A percentile compares a stretch with the other conserved stretches of the same genome.
Evolutionary conservation across 306 rosid species (phyloP).

Genomic region (Prunus mira): DNA sequence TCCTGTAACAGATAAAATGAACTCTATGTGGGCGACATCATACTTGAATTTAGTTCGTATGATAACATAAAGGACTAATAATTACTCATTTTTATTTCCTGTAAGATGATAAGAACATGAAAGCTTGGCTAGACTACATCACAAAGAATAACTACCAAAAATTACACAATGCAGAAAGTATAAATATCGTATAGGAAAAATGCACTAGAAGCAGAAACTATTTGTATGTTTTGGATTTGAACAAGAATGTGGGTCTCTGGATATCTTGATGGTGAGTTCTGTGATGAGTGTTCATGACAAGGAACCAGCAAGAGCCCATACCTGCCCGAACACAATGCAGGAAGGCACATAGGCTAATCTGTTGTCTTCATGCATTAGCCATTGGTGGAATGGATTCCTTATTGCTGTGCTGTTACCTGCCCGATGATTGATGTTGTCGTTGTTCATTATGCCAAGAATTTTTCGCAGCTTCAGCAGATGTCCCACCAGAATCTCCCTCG

Average conservation of each 20-base stretch:
- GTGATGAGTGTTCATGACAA: conserved; percentile 21
- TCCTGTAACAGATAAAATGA: background rate
- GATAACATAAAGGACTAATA: background rate
- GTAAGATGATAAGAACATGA: conserved; percentile 25
- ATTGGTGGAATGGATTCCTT: conserved; percentile 1
- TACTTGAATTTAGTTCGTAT: background rate
- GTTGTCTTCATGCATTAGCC: conserved; percentile 1
- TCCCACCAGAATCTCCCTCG: conserved; percentile 54
- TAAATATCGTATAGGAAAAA: conserved; percentile 29
- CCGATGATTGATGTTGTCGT: conserved; percentile 34
- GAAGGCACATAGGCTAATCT: conserved; percentile 2
- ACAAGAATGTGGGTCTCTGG: conserved; percentile 15
- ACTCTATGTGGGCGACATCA: background rate
- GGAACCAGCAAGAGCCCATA: conserved; percentile 17
- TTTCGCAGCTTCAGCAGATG: conserved; percentile 72
- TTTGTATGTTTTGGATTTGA: conserved; percentile 17
- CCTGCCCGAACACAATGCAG: background rate
- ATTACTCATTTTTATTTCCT: conserved; percentile 37
- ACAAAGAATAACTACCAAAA: conserved; percentile 34
- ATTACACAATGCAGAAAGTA: conserved; percentile 35
- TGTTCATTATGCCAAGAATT: conserved; percentile 87
- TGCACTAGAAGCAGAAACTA: conserved; percentile 8
- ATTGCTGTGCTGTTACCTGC: conserved; percentile 13
- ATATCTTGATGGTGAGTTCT: conserved; percentile 19
- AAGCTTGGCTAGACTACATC: conserved; percentile 32